These are phyloP conservation scores for Phtheirospermum japonicum DNA, from an alignment of 257 asterid species.

Conservation along the genomic window DNA sequence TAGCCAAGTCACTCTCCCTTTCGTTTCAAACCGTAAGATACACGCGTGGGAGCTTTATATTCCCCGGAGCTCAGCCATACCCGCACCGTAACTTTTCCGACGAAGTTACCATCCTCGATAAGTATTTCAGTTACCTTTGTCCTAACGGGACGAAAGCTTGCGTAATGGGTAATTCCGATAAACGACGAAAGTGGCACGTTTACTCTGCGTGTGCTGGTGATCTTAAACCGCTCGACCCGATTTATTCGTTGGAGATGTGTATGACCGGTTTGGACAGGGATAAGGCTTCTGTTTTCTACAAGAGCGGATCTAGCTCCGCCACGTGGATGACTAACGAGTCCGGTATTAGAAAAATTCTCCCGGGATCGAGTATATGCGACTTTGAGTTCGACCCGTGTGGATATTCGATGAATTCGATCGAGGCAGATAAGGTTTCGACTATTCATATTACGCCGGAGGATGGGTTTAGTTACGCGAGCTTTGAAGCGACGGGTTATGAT, in stretches of 20 bases:
- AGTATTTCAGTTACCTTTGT: neutral
- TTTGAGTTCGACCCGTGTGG: slow-evolving; percentile 7
- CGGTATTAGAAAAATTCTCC: neutral
- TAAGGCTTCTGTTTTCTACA: slow-evolving; percentile 1
- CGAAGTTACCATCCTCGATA: neutral
- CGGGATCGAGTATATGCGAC: neutral
- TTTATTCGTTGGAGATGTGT: slow-evolving; percentile 6
- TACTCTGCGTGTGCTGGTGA: neutral
- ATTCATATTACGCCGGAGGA: slow-evolving; percentile 7
- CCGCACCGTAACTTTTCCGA: neutral
- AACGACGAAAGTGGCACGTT: neutral
- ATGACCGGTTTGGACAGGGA: slow-evolving; percentile 2
- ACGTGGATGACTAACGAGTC: slow-evolving; percentile 1
- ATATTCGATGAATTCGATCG: slow-evolving; percentile 6
- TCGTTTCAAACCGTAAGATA: neutral
- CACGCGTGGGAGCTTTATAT: slow-evolving; percentile 10
- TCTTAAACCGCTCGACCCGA: neutral
- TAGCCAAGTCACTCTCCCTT: neutral
- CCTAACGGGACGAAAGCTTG: neutral
- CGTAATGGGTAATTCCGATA: neutral
- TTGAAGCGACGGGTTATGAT: slow-evolving; percentile 1
- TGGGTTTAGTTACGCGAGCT: slow-evolving; percentile 2
- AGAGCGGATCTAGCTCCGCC: neutral
- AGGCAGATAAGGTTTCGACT: neutral
- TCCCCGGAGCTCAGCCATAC: slow-evolving; percentile 3